phyloP scores from a whole-genome alignment of 805 yeast species.

The Ogataea salicorniae region DNA sequence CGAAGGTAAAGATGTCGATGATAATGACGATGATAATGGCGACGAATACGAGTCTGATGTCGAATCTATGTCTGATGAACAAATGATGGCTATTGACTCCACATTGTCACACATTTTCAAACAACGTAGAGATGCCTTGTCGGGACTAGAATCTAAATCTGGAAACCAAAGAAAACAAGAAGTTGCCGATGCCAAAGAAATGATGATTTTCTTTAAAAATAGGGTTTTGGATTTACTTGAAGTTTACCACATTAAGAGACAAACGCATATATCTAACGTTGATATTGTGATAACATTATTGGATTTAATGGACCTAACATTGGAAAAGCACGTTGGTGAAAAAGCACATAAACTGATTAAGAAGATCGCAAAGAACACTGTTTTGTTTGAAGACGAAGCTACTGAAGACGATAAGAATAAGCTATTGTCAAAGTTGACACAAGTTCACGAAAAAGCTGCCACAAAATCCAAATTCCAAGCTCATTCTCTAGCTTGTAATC shows the following conservation, averaged over 20 bases:
- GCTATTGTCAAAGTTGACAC: constrained; percentile 27
- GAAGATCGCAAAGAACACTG: constrained; percentile 45
- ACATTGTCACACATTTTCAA: constrained; percentile 80
- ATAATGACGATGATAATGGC: constrained; percentile 40
- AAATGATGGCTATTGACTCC: constrained; percentile 90
- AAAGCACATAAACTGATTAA: constrained; percentile 73
- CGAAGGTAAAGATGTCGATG: constrained; percentile 32
- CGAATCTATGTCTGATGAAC: constrained; percentile 92
- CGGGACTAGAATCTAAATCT: constrained; percentile 37
- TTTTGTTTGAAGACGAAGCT: constrained; percentile 17
- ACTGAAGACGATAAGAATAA: constrained; percentile 8
- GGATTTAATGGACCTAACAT: constrained; percentile 56
- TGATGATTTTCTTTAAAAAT: constrained; percentile 71
- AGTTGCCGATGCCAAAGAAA: constrained; percentile 72
- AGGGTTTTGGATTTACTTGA: constrained; percentile 77
- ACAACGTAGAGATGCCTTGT: constrained; percentile 67
- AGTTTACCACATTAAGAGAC: constrained; percentile 45
- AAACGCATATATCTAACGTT: constrained; percentile 36
- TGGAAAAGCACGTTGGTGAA: constrained; percentile 64
- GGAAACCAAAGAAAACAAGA: constrained; percentile 70
- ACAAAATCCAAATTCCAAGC: constrained; percentile 42
- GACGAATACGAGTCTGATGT: constrained; percentile 56
- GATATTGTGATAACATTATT: constrained; percentile 52
- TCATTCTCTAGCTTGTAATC: constrained; percentile 53
- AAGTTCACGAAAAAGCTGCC: constrained; percentile 42